Conservation (phyloP, 116 monocot genomes). For the Iris pallida region DNA sequence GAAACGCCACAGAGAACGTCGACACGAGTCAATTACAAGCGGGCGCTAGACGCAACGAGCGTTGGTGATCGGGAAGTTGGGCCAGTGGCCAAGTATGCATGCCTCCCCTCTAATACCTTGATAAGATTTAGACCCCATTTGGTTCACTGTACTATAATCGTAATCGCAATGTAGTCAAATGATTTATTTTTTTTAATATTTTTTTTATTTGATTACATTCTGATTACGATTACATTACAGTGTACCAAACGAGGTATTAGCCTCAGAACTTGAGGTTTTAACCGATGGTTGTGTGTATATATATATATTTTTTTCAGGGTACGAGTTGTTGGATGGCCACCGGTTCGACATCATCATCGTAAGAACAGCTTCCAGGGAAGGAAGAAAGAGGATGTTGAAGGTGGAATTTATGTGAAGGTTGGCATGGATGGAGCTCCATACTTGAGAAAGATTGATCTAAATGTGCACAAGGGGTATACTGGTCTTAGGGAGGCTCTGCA, state of each 20-base stretch:
- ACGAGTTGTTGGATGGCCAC: conserved; percentile 88
- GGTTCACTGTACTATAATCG: no score
- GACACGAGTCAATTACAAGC: background rate
- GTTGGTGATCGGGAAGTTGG: no score
- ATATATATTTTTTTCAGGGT: background rate
- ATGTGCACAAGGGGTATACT: conserved; percentile 48
- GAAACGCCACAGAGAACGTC: background rate
- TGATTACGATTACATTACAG: no score
- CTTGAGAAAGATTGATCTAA: conserved; percentile 86
- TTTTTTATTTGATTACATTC: no score
- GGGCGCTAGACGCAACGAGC: background rate
- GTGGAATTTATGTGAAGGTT: conserved; percentile 59
- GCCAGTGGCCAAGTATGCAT: no score
- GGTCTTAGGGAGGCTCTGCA: conserved; percentile 59
- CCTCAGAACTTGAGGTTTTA: no score
- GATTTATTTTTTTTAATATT: no score
- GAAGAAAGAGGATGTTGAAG: conserved; percentile 19
- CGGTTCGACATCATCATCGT: conserved; percentile 40
- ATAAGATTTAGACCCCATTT: no score
- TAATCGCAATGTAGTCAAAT: no score
- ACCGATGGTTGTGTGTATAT: no score
- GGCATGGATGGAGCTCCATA: conserved; percentile 96
- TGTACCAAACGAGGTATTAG: no score
- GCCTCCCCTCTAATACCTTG: no score
- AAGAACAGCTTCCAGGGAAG: conserved; percentile 41